Conservation (phyloP, 2,329 filamentous ascomycete genomes). For the Fusarium mexicanum region DNA sequence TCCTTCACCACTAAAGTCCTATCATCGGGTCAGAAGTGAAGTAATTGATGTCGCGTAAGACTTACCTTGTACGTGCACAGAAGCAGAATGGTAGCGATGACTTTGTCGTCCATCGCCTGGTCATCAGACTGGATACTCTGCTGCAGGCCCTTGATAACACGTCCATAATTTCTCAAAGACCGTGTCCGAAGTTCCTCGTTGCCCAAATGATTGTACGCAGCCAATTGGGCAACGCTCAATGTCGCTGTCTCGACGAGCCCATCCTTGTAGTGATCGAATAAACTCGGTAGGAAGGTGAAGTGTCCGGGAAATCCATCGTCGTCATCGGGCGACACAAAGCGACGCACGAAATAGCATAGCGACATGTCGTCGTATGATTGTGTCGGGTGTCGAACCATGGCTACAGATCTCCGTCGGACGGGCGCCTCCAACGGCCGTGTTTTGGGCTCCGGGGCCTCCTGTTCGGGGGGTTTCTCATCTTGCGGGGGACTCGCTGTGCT, state of each 20-base stretch:
- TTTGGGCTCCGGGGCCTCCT: background rate
- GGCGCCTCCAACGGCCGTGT: background rate
- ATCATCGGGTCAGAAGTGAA: background rate
- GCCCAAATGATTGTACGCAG: slow-evolving; percentile 48
- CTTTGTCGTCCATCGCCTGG: slow-evolving; percentile 43
- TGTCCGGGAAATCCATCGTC: slow-evolving; percentile 47
- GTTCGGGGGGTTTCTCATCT: background rate
- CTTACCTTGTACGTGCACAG: slow-evolving; percentile 45
- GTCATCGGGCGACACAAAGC: slow-evolving; percentile 46
- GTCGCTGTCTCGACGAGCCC: slow-evolving; percentile 47
- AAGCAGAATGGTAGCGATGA: slow-evolving; percentile 45
- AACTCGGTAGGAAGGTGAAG: slow-evolving; percentile 45
- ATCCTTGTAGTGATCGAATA: slow-evolving; percentile 41
- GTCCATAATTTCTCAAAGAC: slow-evolving; percentile 45
- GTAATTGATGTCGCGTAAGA: background rate
- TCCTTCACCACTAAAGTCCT: slow-evolving; percentile 48
- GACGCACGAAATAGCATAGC: slow-evolving; percentile 48
- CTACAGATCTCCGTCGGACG: background rate
- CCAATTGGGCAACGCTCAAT: slow-evolving; percentile 48
- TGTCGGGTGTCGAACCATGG: slow-evolving; percentile 13
- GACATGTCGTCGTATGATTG: slow-evolving; percentile 43
- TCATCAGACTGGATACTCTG: slow-evolving; percentile 40
- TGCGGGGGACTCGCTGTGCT: background rate
- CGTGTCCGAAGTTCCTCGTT: slow-evolving; percentile 41
- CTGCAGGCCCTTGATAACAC: slow-evolving; percentile 43